These are phyloP conservation scores for Saccharum officinarum DNA, from an alignment of 176 grass and related monocot genomes.

Conservation along the genomic window DNA sequence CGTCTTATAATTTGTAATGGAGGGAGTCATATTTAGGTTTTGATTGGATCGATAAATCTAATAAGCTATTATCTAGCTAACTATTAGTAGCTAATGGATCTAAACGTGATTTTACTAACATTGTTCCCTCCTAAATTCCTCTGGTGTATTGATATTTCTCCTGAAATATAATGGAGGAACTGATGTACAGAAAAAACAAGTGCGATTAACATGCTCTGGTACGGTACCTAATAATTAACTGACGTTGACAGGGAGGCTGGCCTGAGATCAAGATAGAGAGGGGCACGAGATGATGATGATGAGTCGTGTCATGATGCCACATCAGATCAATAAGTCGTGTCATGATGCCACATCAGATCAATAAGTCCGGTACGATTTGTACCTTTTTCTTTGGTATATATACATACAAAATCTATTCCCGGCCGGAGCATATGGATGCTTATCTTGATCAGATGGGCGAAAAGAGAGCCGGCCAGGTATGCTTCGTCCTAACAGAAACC, in stretches of 20 bases:
- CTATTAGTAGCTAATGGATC: no score
- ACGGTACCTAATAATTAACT: no score
- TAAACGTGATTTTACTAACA: not conserved
- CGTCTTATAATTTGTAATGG: no score
- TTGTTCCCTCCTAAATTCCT: not conserved
- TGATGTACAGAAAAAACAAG: not conserved
- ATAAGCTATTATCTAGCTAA: no score
- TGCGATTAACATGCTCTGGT: not conserved
- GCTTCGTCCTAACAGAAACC: no score
- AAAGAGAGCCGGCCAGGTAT: conserved; percentile 9
- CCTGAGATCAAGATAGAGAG: no score
- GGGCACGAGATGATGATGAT: not conserved
- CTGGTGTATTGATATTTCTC: not conserved
- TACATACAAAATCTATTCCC: not conserved
- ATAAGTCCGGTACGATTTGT: conserved; percentile 12
- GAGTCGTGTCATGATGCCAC: no score
- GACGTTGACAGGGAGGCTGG: no score
- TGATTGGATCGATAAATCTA: no score
- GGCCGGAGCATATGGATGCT: no score
- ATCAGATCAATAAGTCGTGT: no score
- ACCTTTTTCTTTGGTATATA: not conserved
- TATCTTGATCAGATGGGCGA: conserved; percentile 10
- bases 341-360: conserved; percentile 27
- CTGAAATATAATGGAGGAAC: not conserved
- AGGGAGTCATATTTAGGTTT: no score